Evolutionary conservation across 768 basidiomycete species (phyloP), one percentile per base, ranked within the genome.

Genomic region (Kwoniella botswanensis): DNA sequence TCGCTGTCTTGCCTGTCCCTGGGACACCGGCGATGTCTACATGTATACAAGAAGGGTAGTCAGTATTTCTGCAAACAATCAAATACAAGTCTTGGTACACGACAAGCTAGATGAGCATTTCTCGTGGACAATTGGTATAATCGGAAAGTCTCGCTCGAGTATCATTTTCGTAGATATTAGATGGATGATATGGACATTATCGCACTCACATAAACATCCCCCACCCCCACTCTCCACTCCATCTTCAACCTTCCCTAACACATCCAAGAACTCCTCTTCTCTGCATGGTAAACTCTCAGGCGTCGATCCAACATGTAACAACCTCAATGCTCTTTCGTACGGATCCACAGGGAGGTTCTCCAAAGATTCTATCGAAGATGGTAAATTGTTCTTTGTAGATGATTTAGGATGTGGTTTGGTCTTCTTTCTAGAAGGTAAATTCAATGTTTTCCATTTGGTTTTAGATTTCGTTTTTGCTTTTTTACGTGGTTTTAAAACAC

Each of bases 11-110:
- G 44, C 82, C 82, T 56, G 96, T 98, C 7, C 97, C 96, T n/a
- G 96, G 97, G 7, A 98, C 94, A 10, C 97, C 96, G 7, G 95
- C 94, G 59, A 98, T 97, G 83, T 98, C 95, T 98, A 65, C 12
- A 7, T 17, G 18, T 26, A 18, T 62, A 55, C 26, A 64, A 35
- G 35, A 35, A 35, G 6, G 35, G 7, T 35, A 7, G 35, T 35
- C 35, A 35, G 6, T 35, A 35, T 35, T 35, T 35, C 35, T 35
- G 35, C 35, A 35, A 6, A 35, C 35, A 35, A 9, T 35, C 35
- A 35, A 35, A 35, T 6, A 35, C 35, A 35, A 35, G 35, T 35
- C 35, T 35, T 35, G 35, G 35, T 35, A 35, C 35, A 35, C 35
- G 35, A 35, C 35, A 35, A 35, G 35, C 35, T 35, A 35, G 35